phyloP scores from a whole-genome alignment of 2,329 filamentous ascomycete species.

The Alternaria gaisen region DNA sequence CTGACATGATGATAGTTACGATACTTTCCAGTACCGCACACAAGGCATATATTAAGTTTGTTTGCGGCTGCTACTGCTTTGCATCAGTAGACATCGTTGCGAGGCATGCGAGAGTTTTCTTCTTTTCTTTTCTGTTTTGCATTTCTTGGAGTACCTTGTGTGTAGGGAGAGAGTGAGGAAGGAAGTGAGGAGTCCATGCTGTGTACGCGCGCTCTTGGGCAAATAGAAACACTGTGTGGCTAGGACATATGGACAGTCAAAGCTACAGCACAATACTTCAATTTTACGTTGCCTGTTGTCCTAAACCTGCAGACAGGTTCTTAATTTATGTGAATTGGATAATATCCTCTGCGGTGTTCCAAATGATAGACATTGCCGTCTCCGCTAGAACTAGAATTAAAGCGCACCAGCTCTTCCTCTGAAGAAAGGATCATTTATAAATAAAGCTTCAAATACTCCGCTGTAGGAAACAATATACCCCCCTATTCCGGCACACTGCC shows the following conservation, averaged over 20 bases:
- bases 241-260: neutral
- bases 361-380: no score
- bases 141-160: neutral
- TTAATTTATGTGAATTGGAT: no score
- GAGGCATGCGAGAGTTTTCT: neutral
- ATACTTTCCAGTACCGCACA: conserved; percentile 87
- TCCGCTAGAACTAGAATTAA: no score
- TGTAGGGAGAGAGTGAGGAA: neutral
- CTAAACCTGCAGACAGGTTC: no score
- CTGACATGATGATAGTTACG: conserved; percentile 66
- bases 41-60: conserved; percentile 79
- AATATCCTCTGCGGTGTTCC: no score
- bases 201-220: neutral
- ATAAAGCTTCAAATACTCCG: no score
- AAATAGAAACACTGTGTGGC: neutral
- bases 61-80: neutral
- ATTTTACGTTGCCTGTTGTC: no score
- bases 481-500: neutral
- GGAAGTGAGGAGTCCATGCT: neutral
- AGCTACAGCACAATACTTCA: no score
- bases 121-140: neutral
- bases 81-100: neutral
- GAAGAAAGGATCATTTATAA: no score
- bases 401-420: no score
- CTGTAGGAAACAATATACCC: no score